Conservation (phyloP, 768 basidiomycete genomes). For the Guyanaporus albipodus region DNA sequence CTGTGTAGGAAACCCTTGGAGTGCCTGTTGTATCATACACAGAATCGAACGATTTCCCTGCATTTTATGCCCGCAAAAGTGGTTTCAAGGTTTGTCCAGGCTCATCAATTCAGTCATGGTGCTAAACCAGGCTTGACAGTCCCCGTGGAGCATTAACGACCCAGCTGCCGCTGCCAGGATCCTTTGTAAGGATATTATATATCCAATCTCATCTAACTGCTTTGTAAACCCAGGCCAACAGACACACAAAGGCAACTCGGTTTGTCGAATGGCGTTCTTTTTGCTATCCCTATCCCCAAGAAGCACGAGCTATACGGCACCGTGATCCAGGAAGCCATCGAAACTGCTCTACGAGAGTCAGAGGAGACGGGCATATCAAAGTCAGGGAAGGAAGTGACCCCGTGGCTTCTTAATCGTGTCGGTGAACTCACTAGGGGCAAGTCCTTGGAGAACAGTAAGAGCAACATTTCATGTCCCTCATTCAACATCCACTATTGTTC, state of each 20-base stretch:
- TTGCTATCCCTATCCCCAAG: constrained; percentile 88
- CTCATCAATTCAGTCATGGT: background rate
- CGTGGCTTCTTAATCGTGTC: constrained; percentile 87
- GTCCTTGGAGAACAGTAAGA: constrained; percentile 69
- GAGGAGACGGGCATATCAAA: constrained; percentile 74
- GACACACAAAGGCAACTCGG: constrained; percentile 69
- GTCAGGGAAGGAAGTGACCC: constrained; percentile 88
- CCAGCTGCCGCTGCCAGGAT: constrained; percentile 68
- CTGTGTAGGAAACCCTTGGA: constrained; percentile 82
- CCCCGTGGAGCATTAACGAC: constrained; percentile 70
- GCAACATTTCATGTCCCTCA: background rate
- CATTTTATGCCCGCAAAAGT: constrained; percentile 84
- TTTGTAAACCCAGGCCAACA: constrained; percentile 27
- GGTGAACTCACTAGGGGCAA: constrained; percentile 73
- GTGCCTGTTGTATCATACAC: constrained; percentile 86
- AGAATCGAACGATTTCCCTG: constrained; percentile 79
- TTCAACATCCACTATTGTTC: constrained; percentile 1
- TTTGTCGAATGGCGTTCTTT: constrained; percentile 71
- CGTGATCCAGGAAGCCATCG: constrained; percentile 69
- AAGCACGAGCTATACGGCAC: constrained; percentile 65
- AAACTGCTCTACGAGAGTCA: constrained; percentile 81
- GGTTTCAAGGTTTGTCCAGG: constrained; percentile 56
- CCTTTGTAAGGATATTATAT: constrained; percentile 57
- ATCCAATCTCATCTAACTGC: background rate
- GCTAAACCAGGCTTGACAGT: constrained; percentile 39